Evolutionary conservation across 371 early-diverging fungal species (phyloP).

Genomic region (Mucor racemosus): DNA sequence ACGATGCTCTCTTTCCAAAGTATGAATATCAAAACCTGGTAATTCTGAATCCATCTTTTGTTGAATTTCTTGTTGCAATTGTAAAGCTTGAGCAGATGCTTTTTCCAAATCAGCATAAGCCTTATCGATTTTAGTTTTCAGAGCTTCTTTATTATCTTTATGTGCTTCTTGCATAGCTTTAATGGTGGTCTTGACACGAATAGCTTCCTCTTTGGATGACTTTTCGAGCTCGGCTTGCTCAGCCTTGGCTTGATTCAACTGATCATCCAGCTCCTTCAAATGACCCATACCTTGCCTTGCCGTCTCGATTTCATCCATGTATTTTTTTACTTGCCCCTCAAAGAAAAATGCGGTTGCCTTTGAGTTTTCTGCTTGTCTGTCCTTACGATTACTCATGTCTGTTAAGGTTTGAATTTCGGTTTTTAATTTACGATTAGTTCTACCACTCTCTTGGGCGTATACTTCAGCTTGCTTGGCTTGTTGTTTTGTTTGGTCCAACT

Average conservation of each 20-base stretch:
- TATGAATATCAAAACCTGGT: slow-evolving; percentile 30
- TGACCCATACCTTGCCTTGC: slow-evolving; percentile 55
- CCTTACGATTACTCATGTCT: slow-evolving; percentile 58
- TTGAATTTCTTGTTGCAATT: slow-evolving; percentile 45
- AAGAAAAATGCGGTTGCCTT: slow-evolving; percentile 59
- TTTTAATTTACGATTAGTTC: slow-evolving; percentile 53
- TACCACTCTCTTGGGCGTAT: slow-evolving; percentile 51
- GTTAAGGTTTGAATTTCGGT: slow-evolving; percentile 57
- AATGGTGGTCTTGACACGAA: slow-evolving; percentile 34
- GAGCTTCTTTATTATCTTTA: slow-evolving; percentile 34
- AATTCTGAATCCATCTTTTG: slow-evolving; percentile 39
- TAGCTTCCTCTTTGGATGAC: slow-evolving; percentile 36
- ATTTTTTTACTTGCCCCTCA: slow-evolving; percentile 58
- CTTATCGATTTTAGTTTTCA: slow-evolving; percentile 37
- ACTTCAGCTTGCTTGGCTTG: slow-evolving; percentile 54
- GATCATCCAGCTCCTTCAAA: slow-evolving; percentile 50
- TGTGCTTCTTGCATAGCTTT: slow-evolving; percentile 38
- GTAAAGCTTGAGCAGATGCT: slow-evolving; percentile 35
- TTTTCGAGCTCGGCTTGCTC: slow-evolving; percentile 45
- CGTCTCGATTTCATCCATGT: slow-evolving; percentile 55
- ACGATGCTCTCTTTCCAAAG: slow-evolving; percentile 36
- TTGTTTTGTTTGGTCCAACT: slow-evolving; percentile 50
- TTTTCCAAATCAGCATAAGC: slow-evolving; percentile 46
- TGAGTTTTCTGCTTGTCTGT: slow-evolving; percentile 56
- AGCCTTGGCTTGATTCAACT: slow-evolving; percentile 45